phyloP scores from a whole-genome alignment of 805 yeast species.

The Brettanomyces bruxellensis region DNA sequence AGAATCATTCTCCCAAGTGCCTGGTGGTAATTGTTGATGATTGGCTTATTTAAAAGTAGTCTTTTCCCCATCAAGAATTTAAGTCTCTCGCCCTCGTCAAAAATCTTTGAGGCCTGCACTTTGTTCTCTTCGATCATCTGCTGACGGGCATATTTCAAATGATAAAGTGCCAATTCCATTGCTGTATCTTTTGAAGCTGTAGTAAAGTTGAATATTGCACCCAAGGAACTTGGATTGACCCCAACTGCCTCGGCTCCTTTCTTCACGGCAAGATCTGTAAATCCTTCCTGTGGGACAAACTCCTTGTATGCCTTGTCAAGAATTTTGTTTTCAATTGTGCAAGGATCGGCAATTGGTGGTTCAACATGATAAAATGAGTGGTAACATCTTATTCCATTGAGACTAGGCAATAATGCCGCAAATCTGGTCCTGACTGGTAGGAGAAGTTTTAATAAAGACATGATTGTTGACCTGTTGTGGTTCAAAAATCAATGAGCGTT shows the following conservation, averaged over 20 bases:
- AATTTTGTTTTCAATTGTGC: slow-evolving; percentile 31
- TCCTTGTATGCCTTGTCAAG: slow-evolving; percentile 21
- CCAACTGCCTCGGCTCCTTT: slow-evolving; percentile 34
- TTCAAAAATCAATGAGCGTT: too few species aligned
- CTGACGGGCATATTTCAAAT: slow-evolving; percentile 36
- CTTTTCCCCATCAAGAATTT: slow-evolving; percentile 33
- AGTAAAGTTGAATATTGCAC: slow-evolving; percentile 30
- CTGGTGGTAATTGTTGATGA: slow-evolving; percentile 32
- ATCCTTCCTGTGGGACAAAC: slow-evolving; percentile 38
- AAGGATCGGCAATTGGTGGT: slow-evolving; percentile 23
- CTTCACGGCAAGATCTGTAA: slow-evolving; percentile 30
- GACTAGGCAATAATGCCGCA: too few species aligned
- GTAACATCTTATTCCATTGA: slow-evolving; percentile 16
- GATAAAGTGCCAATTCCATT: slow-evolving; percentile 35
- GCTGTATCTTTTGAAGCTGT: slow-evolving; percentile 22
- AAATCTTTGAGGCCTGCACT: slow-evolving; percentile 10
- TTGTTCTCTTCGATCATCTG: slow-evolving; percentile 23
- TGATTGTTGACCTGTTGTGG: too few species aligned
- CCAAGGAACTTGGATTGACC: slow-evolving; percentile 31
- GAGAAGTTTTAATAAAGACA: too few species aligned
- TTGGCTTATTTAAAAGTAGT: slow-evolving; percentile 41
- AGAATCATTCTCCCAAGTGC: slow-evolving; percentile 54
- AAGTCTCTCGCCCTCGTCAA: slow-evolving; percentile 16
- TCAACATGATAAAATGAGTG: slow-evolving; percentile 30
- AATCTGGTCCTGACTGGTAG: too few species aligned